Base-by-base conservation (phyloP, 2,329 filamentous ascomycete species). In the Lithohypha guttulata region DNA sequence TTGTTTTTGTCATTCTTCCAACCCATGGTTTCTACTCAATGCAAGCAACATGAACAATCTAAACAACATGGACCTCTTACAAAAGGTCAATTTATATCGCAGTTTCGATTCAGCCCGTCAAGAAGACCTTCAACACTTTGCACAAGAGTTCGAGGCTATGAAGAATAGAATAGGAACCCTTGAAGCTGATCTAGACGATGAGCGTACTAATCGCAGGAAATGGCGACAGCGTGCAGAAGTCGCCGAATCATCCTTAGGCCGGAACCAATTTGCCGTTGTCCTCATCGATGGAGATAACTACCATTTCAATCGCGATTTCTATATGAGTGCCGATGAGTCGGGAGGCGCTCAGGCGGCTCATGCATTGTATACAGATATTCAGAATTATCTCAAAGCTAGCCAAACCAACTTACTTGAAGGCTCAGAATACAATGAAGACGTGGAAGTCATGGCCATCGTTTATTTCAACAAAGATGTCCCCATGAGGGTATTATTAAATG, bases 221-320 rank as follows among this genome's bases (percentile, higher is more conserved):
- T 45, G 45, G 38, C 48, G 46, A 25, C 42, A 35, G 25, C 41
- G 41, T 13, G 46, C 44, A 18, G 41, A 48, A 43, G 23, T 41
- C 6, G 42, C 44, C 13, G 39, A 49, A 39, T 39, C 34, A 6
- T 30, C 42, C 9, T 15, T 42, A 7, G 36, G 35, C n/a, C 65
- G 69, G 14, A 72, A 71, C 44, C 68, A 73, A 0, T 79, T 78
- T 47, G 72, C 73, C 1, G 60, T 79, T 2, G 68, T 79, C 5
- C 59, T 80, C 0, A 59, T 80, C 9, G 75, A 80, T 41, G 76
- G 74, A 14, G 74, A 80, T 54, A 72, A 71, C 33, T 78, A 77
- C 49, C 51, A 68, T 15, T 72, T 76, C 51, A 62, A 68, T 22
- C 69, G 74, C 27, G 55, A 61, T 20, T 59, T 73, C 6, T 52